Conservation (phyloP, 345 rosid species). For the Clausena lansium region DNA sequence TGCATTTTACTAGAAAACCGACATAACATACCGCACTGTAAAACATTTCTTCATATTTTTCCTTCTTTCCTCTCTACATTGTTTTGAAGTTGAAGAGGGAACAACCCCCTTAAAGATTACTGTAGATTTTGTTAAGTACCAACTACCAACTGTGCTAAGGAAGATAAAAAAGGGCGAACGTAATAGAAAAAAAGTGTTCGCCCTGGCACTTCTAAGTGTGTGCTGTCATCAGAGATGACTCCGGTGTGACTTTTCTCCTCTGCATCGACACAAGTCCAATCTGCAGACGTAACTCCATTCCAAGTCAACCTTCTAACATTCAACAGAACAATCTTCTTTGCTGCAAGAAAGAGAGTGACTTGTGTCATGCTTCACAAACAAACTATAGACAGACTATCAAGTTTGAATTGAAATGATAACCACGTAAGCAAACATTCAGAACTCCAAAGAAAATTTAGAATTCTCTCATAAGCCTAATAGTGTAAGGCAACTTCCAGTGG, state of each 20-base stretch:
- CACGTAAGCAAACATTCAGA: background rate
- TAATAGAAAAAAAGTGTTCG: constrained; percentile 1
- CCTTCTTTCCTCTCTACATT: constrained; percentile 19
- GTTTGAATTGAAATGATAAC: background rate
- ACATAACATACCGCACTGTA: background rate
- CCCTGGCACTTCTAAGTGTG: constrained; percentile 8
- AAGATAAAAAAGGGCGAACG: background rate
- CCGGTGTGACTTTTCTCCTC: background rate
- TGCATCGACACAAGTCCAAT: constrained; percentile 4
- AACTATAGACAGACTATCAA: background rate
- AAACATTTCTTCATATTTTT: background rate
- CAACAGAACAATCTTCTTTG: constrained; percentile 57
- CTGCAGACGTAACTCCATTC: constrained; percentile 10
- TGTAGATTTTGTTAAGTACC: constrained; percentile 13
- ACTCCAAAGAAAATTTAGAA: background rate
- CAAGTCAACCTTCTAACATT: constrained; percentile 10
- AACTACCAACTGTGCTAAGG: constrained; percentile 1
- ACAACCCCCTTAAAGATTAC: constrained; percentile 10
- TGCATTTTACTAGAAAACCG: background rate
- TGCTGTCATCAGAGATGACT: constrained; percentile 1
- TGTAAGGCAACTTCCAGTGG: background rate
- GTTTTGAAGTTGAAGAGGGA: constrained; percentile 11
- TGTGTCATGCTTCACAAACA: background rate
- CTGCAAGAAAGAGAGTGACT: constrained; percentile 31
- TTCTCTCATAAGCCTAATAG: background rate